Evolutionary conservation across 768 basidiomycete species (phyloP).

Genomic region (Cystofilobasidium macerans): DNA sequence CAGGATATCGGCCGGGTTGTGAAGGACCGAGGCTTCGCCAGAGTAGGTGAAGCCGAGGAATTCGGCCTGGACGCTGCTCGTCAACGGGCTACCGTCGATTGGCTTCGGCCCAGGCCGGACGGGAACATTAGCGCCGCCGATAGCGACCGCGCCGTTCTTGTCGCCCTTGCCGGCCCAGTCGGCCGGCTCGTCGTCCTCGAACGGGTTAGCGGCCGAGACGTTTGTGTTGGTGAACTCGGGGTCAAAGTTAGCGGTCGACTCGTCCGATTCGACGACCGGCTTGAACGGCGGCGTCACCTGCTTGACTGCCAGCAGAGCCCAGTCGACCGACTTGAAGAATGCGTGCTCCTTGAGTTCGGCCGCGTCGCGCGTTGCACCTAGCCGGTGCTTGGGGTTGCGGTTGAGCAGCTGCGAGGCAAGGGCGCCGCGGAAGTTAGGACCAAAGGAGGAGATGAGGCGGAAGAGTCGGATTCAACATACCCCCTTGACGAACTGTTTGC

Average conservation of each 20-base stretch:
- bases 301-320: conserved; percentile 68
- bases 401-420: conserved; percentile 64
- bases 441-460: conserved; percentile 3
- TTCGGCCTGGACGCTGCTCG: conserved; percentile 88
- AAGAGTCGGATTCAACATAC: conserved; percentile 46
- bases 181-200: conserved; percentile 54
- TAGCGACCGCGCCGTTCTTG: conserved; percentile 29
- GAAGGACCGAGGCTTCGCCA: conserved; percentile 37
- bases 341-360: conserved; percentile 90
- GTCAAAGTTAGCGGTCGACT: conserved; percentile 95
- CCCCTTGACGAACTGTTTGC: conserved; percentile 97
- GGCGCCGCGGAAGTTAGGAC: too few relatives aligned
- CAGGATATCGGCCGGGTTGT: conserved; percentile 60
- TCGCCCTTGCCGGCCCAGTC: conserved; percentile 58
- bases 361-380: conserved; percentile 81
- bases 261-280: conserved; percentile 93
- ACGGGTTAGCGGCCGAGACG: conserved; percentile 54
- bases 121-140: conserved; percentile 26
- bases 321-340: conserved; percentile 87
- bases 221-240: conserved; percentile 94
- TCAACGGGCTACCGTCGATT: conserved; percentile 56
- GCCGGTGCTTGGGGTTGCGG: conserved; percentile 92
- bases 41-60: conserved; percentile 76
- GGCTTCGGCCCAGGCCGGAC: conserved; percentile 30
- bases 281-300: conserved; percentile 96